A percentile compares a stretch with the other conserved stretches of the same genome.
phyloP scores from a whole-genome alignment of 1,284 basidiomycete species.

The Tilletia setariae region DNA sequence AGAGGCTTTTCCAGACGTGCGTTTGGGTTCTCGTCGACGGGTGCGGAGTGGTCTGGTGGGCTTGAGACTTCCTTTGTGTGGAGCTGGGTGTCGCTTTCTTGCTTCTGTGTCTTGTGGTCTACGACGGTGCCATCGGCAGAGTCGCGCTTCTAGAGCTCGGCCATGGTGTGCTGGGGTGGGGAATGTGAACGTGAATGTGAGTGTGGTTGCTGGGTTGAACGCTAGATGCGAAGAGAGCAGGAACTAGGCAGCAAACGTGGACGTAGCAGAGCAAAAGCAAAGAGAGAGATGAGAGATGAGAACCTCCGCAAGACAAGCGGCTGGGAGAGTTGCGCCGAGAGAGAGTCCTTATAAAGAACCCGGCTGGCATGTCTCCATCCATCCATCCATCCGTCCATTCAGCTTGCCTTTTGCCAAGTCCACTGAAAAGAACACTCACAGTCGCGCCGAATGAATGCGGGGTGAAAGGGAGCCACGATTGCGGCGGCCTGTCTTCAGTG shows the following conservation, averaged over 20 bases:
- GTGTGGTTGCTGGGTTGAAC: not conserved
- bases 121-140: conserved; percentile 5
- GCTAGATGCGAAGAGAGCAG: not conserved
- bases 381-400: no score
- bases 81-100: conserved; percentile 8
- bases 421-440: no score
- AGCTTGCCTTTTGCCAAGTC: no score
- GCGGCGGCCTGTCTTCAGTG: no score
- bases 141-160: not conserved
- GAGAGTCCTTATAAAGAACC: no score
- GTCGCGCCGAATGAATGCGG: no score
- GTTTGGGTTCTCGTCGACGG: conserved; percentile 48
- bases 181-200: not conserved
- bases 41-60: not conserved
- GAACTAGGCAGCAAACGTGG: not conserved
- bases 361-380: no score
- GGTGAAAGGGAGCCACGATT: no score
- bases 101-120: conserved; percentile 1
- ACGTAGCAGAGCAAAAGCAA: no score
- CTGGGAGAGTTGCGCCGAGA: no score
- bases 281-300: no score
- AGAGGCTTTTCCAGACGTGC: conserved; percentile 65
- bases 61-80: not conserved
- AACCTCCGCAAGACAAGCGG: no score
- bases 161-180: not conserved